Conservation (phyloP, 2,329 filamentous ascomycete species). For the Curvularia eragrostidis region DNA sequence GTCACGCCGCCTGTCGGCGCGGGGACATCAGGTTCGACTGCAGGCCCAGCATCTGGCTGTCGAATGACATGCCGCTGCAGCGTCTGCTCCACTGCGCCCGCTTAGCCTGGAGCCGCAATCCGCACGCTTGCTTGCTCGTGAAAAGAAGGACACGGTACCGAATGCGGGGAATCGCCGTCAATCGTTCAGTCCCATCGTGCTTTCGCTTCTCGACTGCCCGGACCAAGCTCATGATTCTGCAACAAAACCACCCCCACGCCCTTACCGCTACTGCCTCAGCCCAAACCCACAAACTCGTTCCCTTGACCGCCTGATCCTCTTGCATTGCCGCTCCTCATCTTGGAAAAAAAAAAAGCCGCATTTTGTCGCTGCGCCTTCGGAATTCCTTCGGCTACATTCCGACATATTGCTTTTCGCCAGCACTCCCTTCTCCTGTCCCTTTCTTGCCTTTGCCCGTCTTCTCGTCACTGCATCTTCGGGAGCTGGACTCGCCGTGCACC, state of each 20-base stretch:
- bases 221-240: conserved; percentile 40
- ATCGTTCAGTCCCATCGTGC: conserved; percentile 31
- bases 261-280: conserved; percentile 33
- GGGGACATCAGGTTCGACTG: background rate
- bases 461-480: conserved; percentile 24
- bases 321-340: conserved; percentile 17
- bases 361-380: conserved; percentile 36
- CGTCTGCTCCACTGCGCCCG: conserved; percentile 37
- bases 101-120: conserved; percentile 36
- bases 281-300: conserved; percentile 17
- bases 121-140: conserved; percentile 36
- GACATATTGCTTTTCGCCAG: conserved; percentile 33
- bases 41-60: conserved; percentile 29
- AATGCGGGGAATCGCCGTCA: conserved; percentile 48
- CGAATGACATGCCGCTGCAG: conserved; percentile 35
- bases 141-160: conserved; percentile 41
- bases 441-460: conserved; percentile 25
- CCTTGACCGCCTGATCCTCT: conserved; percentile 28
- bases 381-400: conserved; percentile 40
- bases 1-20: conserved; percentile 13
- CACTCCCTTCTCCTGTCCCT: conserved; percentile 13
- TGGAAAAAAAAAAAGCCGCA: conserved; percentile 30
- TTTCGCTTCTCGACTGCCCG: conserved; percentile 45
- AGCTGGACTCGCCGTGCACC: conserved; percentile 38
- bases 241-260: conserved; percentile 32